These are phyloP conservation scores for Colletotrichum godetiae DNA, from an alignment of 2,329 filamentous ascomycete genomes.

Conservation along the genomic window DNA sequence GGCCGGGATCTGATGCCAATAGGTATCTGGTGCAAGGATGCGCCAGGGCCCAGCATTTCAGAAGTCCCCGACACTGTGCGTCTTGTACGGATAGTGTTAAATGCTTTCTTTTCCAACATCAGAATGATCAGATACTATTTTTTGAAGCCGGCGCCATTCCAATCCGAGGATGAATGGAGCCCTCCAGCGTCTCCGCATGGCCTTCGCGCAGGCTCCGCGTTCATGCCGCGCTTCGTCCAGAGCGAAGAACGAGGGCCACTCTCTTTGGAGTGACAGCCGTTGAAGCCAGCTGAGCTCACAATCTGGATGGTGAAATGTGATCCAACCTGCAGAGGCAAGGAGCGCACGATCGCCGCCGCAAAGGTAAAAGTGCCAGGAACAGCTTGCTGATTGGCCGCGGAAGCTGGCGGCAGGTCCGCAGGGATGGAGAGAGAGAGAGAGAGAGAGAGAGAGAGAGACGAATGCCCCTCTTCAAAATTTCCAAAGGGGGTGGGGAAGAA, in stretches of 20 bases:
- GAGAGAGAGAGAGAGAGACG: background rate
- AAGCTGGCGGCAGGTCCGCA: conserved; percentile 45
- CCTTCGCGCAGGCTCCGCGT: background rate
- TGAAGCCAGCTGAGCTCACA: conserved; percentile 27
- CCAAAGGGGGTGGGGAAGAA: conserved; percentile 25
- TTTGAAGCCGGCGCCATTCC: background rate
- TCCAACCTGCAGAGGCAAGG: background rate
- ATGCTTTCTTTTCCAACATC: background rate
- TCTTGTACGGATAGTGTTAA: background rate
- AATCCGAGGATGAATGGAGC: background rate
- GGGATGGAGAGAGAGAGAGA: conserved; percentile 39
- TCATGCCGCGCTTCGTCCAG: conserved; percentile 22
- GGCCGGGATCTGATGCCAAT: conserved; percentile 7
- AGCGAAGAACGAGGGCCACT: conserved; percentile 21
- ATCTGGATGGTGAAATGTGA: background rate
- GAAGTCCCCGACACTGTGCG: background rate
- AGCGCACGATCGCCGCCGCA: conserved; percentile 30
- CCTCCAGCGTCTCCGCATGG: background rate
- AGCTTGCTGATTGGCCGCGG: conserved; percentile 53
- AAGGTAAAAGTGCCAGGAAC: conserved; percentile 52
- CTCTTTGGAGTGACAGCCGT: conserved; percentile 23
- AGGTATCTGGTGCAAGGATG: background rate
- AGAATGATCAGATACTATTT: background rate
- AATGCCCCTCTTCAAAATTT: conserved; percentile 36
- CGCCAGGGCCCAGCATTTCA: background rate